Evolutionary conservation across 2,329 filamentous ascomycete species (phyloP).

Genomic region (Colletotrichum karsti): DNA sequence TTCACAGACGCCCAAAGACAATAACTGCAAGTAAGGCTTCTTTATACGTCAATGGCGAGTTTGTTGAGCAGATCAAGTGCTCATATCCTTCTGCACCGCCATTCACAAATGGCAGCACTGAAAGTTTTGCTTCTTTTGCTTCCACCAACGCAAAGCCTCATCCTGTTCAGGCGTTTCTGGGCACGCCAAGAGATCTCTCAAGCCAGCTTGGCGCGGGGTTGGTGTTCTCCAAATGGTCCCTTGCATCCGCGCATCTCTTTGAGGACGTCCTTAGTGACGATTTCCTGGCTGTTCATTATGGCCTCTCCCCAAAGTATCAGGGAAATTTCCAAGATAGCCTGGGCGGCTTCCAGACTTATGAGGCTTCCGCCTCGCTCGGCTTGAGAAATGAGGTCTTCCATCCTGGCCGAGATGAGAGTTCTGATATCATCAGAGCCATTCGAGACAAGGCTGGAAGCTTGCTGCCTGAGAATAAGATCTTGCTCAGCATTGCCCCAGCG

Average conservation of each 20-base stretch:
- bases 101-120: constrained; percentile 66
- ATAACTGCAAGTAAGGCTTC: constrained; percentile 82
- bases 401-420: constrained; percentile 87
- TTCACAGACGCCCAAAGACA: constrained; percentile 82
- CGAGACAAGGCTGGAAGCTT: constrained; percentile 84
- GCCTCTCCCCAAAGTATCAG: constrained; percentile 88
- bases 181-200: constrained; percentile 89
- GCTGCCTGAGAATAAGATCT: constrained; percentile 80
- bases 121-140: constrained; percentile 76
- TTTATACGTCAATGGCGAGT: constrained; percentile 92
- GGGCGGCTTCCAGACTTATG: constrained; percentile 95
- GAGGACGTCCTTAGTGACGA: constrained; percentile 91
- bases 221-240: constrained; percentile 83
- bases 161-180: constrained; percentile 90
- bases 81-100: constrained; percentile 85
- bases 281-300: constrained; percentile 87
- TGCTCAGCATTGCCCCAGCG: constrained; percentile 84
- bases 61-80: constrained; percentile 90
- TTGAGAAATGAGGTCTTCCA: constrained; percentile 91
- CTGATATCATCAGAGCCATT: constrained; percentile 90
- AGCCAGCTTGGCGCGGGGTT: constrained; percentile 76
- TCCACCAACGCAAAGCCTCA: constrained; percentile 65
- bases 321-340: constrained; percentile 98
- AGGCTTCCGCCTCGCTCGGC: constrained; percentile 89
- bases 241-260: constrained; percentile 90